Evolutionary conservation across 2,329 filamentous ascomycete species (phyloP).

Genomic region (Cladophialophora psammophila): DNA sequence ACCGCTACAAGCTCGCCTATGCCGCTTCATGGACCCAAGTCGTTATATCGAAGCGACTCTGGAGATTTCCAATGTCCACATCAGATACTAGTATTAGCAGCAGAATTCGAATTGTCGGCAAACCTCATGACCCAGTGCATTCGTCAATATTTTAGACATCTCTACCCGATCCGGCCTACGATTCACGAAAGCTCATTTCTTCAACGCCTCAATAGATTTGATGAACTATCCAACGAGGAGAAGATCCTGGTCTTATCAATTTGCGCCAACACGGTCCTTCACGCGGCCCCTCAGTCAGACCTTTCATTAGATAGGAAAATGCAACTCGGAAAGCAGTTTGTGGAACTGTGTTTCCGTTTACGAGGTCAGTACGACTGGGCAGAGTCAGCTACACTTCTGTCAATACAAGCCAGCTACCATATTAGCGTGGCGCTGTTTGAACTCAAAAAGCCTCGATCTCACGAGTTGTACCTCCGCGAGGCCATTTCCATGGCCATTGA

Average conservation of each 20-base stretch:
- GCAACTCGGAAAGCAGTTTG: conserved; percentile 38
- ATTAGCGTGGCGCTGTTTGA: conserved; percentile 40
- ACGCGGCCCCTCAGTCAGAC: conserved; percentile 40
- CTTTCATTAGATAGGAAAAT: conserved; percentile 37
- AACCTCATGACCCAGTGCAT: conserved; percentile 41
- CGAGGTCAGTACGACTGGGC: conserved; percentile 38
- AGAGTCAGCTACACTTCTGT: conserved; percentile 36
- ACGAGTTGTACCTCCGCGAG: conserved; percentile 41
- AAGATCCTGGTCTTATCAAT: conserved; percentile 40
- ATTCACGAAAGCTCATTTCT: conserved; percentile 38
- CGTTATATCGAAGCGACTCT: conserved; percentile 39
- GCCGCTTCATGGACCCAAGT: conserved; percentile 36
- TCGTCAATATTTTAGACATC: conserved; percentile 39
- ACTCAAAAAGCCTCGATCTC: conserved; percentile 39
- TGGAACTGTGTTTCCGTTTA: conserved; percentile 36
- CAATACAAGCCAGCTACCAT: conserved; percentile 39
- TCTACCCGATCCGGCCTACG: conserved; percentile 40
- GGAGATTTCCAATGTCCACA: conserved; percentile 31
- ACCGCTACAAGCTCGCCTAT: conserved; percentile 36
- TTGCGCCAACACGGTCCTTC: conserved; percentile 39
- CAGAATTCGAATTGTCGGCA: conserved; percentile 39
- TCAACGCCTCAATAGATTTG: conserved; percentile 31
- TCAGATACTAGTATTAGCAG: conserved; percentile 34
- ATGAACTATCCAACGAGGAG: conserved; percentile 38
- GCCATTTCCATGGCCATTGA: conserved; percentile 40